phyloP scores from a whole-genome alignment of 441 rosid genomes.

The Euphorbia celastroides region DNA sequence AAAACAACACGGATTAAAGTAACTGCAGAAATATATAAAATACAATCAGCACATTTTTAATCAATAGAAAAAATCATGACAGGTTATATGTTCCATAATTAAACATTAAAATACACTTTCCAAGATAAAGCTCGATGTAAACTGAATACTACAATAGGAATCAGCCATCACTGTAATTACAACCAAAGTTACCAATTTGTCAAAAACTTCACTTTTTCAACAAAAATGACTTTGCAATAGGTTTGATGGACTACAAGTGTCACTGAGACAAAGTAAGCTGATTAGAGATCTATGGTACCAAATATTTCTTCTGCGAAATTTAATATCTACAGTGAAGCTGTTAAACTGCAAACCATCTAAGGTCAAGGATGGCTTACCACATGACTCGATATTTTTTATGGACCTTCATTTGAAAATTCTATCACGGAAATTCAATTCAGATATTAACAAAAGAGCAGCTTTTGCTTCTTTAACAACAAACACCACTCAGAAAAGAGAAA shows the following conservation, averaged over 20 bases:
- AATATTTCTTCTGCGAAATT: background rate
- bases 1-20: slow-evolving; percentile 98
- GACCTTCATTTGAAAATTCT: too few species aligned
- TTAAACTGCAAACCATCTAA: background rate
- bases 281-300: background rate
- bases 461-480: too few species aligned
- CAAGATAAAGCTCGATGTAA: background rate
- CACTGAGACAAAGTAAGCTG: background rate
- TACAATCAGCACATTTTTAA: background rate
- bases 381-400: too few species aligned
- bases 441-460: too few species aligned
- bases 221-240: background rate
- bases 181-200: background rate
- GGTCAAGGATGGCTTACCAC: slow-evolving; percentile 2
- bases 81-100: background rate
- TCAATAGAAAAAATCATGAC: background rate
- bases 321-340: background rate
- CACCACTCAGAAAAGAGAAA: too few species aligned
- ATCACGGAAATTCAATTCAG: too few species aligned
- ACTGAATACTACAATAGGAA: background rate
- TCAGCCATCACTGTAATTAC: background rate
- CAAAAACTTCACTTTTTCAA: background rate
- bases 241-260: background rate
- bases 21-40: slow-evolving; percentile 45
- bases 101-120: background rate